Conservation (phyloP, 2,329 filamentous ascomycete species). For the Pezicula radicicola region DNA sequence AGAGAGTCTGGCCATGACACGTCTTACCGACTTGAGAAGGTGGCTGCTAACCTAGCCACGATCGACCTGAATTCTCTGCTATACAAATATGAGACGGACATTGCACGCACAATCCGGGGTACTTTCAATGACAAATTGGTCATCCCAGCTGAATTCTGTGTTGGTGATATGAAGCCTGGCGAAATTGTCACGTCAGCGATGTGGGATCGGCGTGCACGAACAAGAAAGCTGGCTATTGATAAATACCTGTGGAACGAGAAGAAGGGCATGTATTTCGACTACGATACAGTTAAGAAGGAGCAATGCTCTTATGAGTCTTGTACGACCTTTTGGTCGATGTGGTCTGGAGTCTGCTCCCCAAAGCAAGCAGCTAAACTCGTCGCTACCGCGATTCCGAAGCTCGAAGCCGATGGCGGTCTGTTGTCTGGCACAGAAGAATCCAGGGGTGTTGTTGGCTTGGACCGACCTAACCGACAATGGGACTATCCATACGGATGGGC, state of each 20-base stretch:
- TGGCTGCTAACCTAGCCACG: conserved; percentile 85
- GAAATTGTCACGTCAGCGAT: conserved; percentile 77
- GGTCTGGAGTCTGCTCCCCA: conserved; percentile 85
- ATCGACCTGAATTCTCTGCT: conserved; percentile 92
- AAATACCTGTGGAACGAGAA: conserved; percentile 92
- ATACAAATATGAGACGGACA: conserved; percentile 97
- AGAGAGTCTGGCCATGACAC: conserved; percentile 97
- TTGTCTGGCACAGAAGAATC: conserved; percentile 88
- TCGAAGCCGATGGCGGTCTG: conserved; percentile 85
- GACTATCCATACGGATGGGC: conserved; percentile 99
- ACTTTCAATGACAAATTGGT: conserved; percentile 78
- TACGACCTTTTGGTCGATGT: conserved; percentile 97
- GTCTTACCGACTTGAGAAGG: conserved; percentile 84
- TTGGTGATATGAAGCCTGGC: conserved; percentile 61
- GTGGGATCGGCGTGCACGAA: conserved; percentile 87
- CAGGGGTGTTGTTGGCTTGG: conserved; percentile 73
- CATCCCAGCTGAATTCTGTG: conserved; percentile 82
- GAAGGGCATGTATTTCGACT: conserved; percentile 97
- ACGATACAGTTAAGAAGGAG: conserved; percentile 79
- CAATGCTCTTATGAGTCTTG: conserved; percentile 84
- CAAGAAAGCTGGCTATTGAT: conserved; percentile 81
- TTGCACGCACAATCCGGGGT: conserved; percentile 79
- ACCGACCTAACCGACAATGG: conserved; percentile 94
- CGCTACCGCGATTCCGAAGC: conserved; percentile 74
- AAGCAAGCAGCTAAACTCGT: conserved; percentile 85